These are phyloP conservation scores for Alnus rubra DNA, from an alignment of 306 rosid species.

Conservation along the genomic window DNA sequence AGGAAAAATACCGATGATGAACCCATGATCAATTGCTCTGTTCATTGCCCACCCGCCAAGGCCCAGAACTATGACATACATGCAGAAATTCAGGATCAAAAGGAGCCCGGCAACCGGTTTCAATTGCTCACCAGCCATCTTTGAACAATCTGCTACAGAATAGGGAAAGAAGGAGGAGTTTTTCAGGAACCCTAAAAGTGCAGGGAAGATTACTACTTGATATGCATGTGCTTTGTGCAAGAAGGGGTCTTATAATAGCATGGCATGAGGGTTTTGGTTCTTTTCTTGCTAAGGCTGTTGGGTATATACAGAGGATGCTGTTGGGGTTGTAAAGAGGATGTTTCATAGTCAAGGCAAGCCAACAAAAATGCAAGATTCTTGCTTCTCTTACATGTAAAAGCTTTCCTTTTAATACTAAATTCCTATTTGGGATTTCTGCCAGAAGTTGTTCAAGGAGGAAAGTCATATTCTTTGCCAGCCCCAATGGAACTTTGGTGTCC, in stretches of 20 bases:
- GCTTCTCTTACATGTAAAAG: constrained; percentile 43
- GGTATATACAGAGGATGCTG: constrained; percentile 10
- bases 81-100: constrained; percentile 78
- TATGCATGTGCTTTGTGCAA: constrained; percentile 24
- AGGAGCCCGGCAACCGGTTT: constrained; percentile 71
- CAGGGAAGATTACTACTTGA: constrained; percentile 18
- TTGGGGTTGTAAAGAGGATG: constrained; percentile 66
- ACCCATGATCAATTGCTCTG: constrained; percentile 81
- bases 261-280: constrained; percentile 51
- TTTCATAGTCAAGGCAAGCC: constrained; percentile 72
- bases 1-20: constrained; percentile 56
- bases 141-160: not conserved
- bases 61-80: constrained; percentile 83
- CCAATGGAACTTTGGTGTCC: not conserved
- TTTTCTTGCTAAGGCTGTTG: constrained; percentile 80
- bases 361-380: constrained; percentile 48
- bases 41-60: constrained; percentile 97
- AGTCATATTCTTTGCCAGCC: constrained; percentile 54
- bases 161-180: constrained; percentile 11
- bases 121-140: constrained; percentile 67
- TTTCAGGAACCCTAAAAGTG: constrained; percentile 24
- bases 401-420: constrained; percentile 33
- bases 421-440: constrained; percentile 13
- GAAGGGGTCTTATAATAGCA: constrained; percentile 32
- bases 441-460: constrained; percentile 19